phyloP scores from a whole-genome alignment of 2,329 filamentous ascomycete species.

The Penicillium sp. region DNA sequence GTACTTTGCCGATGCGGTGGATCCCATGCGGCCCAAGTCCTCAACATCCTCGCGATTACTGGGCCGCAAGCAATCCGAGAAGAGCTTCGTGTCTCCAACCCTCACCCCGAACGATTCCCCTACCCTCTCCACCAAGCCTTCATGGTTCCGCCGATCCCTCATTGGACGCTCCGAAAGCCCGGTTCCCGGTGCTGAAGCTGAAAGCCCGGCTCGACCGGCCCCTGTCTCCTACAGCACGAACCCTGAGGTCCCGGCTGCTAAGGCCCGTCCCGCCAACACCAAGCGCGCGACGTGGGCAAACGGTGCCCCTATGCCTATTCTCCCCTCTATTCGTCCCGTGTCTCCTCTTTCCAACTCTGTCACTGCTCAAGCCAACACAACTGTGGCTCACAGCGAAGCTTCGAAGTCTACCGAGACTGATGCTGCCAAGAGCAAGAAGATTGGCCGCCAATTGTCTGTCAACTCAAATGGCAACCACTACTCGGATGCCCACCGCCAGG shows the following conservation, averaged over 20 bases:
- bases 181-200: constrained; percentile 58
- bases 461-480: constrained; percentile 94
- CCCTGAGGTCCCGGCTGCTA: constrained; percentile 52
- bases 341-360: constrained; percentile 95
- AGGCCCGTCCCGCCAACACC: constrained; percentile 61
- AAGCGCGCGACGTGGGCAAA: constrained; percentile 96
- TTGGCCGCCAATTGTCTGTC: constrained; percentile 90
- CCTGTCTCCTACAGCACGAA: constrained; percentile 47
- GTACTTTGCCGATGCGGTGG: constrained; percentile 89
- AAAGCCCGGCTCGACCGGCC: constrained; percentile 43
- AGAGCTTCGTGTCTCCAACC: constrained; percentile 64
- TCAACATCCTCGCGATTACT: constrained; percentile 76
- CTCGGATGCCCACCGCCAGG: constrained; percentile 83
- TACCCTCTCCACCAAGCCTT: constrained; percentile 76
- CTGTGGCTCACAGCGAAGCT: constrained; percentile 59
- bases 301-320: constrained; percentile 86
- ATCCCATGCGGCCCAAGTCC: constrained; percentile 90
- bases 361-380: constrained; percentile 80
- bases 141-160: constrained; percentile 95
- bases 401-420: constrained; percentile 29
- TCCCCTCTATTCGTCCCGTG: constrained; percentile 91
- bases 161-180: constrained; percentile 76
- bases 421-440: constrained; percentile 81
- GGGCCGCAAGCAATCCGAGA: constrained; percentile 86
- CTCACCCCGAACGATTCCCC: constrained; percentile 67